Evolutionary conservation across 208 protist species (phyloP).

Genomic region (Balamuthia mandrillaris): DNA sequence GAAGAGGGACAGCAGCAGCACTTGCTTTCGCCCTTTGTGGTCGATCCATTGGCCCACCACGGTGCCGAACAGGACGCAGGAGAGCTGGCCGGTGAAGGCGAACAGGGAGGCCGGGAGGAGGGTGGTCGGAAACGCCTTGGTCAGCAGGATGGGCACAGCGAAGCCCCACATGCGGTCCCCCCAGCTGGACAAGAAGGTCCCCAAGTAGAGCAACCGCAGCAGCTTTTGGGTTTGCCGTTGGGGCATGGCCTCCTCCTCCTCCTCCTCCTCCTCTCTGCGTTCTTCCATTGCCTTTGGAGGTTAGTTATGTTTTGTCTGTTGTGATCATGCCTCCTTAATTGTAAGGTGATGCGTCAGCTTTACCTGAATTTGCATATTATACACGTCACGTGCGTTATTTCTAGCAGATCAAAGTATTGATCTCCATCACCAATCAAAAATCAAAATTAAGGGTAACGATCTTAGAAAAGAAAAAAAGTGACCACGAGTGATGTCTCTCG

Average conservation of each 20-base stretch:
- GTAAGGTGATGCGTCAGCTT: no score
- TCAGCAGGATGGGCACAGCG: conserved; percentile 1
- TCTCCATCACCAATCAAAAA: no score
- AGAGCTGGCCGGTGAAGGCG: neutral
- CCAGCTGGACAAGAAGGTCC: neutral
- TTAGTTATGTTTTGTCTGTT: no score
- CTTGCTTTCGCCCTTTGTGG: neutral
- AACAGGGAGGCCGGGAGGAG: neutral
- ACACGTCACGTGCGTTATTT: no score
- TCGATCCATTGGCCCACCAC: neutral
- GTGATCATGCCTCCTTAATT: no score
- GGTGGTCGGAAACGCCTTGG: neutral
- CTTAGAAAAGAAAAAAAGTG: no score
- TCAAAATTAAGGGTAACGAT: no score
- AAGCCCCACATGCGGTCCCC: conserved; percentile 18
- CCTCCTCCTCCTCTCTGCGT: neutral
- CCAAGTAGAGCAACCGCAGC: neutral
- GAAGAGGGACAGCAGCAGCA: neutral
- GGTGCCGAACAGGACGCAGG: neutral
- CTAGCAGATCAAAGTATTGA: no score
- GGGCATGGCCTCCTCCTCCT: neutral
- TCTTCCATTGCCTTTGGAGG: neutral
- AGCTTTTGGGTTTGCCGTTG: neutral
- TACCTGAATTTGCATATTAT: no score
- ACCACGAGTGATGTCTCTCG: no score